Conservation (phyloP, 2,329 filamentous ascomycete species). For the Xylariaceae sp. region DNA sequence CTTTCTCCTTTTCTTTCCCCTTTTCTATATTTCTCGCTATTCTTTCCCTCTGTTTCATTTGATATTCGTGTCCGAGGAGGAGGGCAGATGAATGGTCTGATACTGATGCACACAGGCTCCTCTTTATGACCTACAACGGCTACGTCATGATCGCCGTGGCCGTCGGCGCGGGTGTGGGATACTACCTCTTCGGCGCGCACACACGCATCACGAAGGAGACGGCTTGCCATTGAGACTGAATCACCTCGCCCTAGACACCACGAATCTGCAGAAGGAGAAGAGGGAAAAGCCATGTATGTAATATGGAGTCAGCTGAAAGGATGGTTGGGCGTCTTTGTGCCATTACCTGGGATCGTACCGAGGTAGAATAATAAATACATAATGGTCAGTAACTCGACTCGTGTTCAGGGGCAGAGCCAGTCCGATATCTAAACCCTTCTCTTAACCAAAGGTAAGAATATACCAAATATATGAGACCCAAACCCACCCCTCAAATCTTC, state of each 20-base stretch:
- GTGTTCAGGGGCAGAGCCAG: too few relatives aligned
- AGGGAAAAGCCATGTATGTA: background rate
- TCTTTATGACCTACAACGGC: constrained; percentile 99
- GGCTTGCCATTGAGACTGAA: constrained; percentile 67
- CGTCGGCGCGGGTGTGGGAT: constrained; percentile 83
- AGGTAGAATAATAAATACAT: too few relatives aligned
- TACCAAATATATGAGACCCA: too few relatives aligned
- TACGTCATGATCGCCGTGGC: constrained; percentile 94
- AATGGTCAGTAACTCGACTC: too few relatives aligned
- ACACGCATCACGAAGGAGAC: constrained; percentile 74
- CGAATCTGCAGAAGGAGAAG: background rate
- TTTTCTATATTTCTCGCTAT: background rate
- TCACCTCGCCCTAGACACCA: background rate
- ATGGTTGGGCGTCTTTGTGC: too few relatives aligned
- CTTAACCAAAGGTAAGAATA: background rate
- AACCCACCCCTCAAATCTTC: constrained; percentile 35
- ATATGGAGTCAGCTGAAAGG: background rate
- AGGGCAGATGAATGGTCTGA: too few relatives aligned
- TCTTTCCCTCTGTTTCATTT: too few relatives aligned
- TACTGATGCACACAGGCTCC: constrained; percentile 49
- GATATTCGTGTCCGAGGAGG: too few relatives aligned
- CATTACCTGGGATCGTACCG: too few relatives aligned
- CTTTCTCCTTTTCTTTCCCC: background rate
- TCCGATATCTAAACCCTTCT: too few relatives aligned
- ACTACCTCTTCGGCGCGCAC: constrained; percentile 69